Evolutionary conservation across 257 asterid genomes (phyloP), one percentile per base, ranked within the genome.

Genomic region (Nicotiana benthamiana): DNA sequence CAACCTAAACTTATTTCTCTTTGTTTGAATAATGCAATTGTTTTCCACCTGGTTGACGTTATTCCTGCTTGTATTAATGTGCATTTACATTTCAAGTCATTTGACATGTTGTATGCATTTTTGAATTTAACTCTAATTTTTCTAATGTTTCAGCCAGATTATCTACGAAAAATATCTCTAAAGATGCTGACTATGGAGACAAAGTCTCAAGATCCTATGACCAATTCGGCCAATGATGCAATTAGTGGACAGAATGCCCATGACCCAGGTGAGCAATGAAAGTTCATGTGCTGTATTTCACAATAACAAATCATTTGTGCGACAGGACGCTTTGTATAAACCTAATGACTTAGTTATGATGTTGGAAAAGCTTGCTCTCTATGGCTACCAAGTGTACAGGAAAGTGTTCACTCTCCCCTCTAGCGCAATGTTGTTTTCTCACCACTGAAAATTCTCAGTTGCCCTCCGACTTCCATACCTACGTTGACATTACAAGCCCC

Each of bases 161-260:
- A 46, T 24, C 6, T 88, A 67, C 84, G 89, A 81, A 90, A 90
- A 86, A 90, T 93, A 82, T 88, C 95, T 60, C 20, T 86, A 24
- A 72, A 15, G 9, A 24, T 52, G 40, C 24, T 0, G 9, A 7
- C 16, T 5, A 1, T 72, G 61, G 15, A 48, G 40, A 1, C 40
- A 17, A 46, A 15, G 3, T 24, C 12, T 3, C 8, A 24, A 46
- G 7, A 72, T 24, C 61, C 6, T 64, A 7, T 24, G 43, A 72
- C 56, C 61, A 72, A 88, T 83, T 34, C 92, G 77, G 8, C 15
- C 16, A 12, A 24, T 72, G 40, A 20, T 72, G 60, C 78, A 46
- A 46, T 3, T 72, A 27, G 32, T 24, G 61, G 16, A 7, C 22
- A 15, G 61, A 72, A 15, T 2, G 16, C 5, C 40, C 24, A 48